A percentile compares a stretch with the other conserved stretches of the same genome.
Evolutionary conservation across 2,329 filamentous ascomycete species (phyloP).

Genomic region (Epichloe coenophiala): DNA sequence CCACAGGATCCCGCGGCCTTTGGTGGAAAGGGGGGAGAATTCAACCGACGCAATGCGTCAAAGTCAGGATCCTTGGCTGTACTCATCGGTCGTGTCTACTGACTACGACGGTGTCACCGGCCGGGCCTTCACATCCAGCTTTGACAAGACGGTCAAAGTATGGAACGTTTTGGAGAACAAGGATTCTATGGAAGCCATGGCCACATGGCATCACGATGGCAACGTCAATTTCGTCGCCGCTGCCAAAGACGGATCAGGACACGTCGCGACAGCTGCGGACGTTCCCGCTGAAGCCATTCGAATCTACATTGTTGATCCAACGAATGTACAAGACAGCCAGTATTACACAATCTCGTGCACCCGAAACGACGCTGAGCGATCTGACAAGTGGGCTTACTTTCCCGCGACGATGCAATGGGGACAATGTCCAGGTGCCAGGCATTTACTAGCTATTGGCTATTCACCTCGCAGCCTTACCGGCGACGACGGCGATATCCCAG

Average conservation of each 20-base stretch:
- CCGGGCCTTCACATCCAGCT: constrained; percentile 45
- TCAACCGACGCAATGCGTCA: constrained; percentile 41
- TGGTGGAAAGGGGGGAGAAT: constrained; percentile 40
- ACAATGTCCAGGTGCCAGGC: constrained; percentile 24
- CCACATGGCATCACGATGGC: constrained; percentile 41
- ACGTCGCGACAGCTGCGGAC: constrained; percentile 47
- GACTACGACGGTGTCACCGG: constrained; percentile 35
- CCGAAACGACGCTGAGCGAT: constrained; percentile 18
- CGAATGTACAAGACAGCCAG: constrained; percentile 22
- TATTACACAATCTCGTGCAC: constrained; percentile 30
- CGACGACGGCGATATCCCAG: constrained; percentile 45
- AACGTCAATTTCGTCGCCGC: constrained; percentile 50
- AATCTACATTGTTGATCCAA: constrained; percentile 34
- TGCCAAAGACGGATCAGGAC: constrained; percentile 31
- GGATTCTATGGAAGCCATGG: constrained; percentile 25
- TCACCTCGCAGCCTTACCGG: constrained; percentile 41
- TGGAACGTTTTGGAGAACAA: constrained; percentile 33
- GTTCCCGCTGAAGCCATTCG: constrained; percentile 39
- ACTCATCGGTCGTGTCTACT: constrained; percentile 49
- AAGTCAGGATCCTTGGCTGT: constrained; percentile 49
- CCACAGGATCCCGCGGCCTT: constrained; percentile 42
- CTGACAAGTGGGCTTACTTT: constrained; percentile 46
- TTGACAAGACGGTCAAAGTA: constrained; percentile 46
- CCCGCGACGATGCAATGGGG: constrained; percentile 54
- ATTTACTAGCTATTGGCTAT: constrained; percentile 48